Evolutionary conservation across 345 rosid species (phyloP).

Genomic region (Brassica napus): DNA sequence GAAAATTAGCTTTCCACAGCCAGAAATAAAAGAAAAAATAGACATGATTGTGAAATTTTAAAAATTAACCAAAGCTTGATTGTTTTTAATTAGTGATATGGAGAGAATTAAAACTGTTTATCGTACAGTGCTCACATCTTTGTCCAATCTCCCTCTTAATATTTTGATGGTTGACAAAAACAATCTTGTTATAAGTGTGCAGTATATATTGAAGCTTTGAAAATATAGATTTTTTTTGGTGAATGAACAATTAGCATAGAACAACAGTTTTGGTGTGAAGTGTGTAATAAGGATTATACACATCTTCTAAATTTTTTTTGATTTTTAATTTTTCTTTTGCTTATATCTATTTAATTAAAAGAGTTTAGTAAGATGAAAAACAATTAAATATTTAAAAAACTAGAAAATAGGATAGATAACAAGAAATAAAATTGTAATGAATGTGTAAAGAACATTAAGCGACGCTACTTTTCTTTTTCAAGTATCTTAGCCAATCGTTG

Average conservation of each 20-base stretch:
- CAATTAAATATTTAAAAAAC: too few relatives aligned
- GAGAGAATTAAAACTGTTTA: not conserved
- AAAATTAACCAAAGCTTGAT: not conserved
- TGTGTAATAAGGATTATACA: not conserved
- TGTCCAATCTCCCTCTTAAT: not conserved
- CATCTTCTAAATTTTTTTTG: not conserved
- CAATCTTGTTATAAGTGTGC: too few relatives aligned
- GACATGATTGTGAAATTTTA: not conserved
- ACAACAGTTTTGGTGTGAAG: not conserved
- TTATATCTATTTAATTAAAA: too few relatives aligned
- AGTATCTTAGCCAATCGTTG: too few relatives aligned
- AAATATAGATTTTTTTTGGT: not conserved
- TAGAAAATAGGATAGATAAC: not conserved
- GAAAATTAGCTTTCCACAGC: not conserved
- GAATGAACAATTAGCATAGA: not conserved
- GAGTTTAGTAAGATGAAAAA: not conserved
- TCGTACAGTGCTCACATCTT: not conserved
- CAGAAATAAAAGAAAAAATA: too few relatives aligned
- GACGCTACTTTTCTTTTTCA: too few relatives aligned
- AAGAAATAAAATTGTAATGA: too few relatives aligned
- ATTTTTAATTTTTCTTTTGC: not conserved
- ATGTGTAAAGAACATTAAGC: too few relatives aligned
- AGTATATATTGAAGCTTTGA: not conserved
- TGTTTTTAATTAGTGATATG: not conserved
- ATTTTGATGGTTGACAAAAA: too few relatives aligned